phyloP scores from a whole-genome alignment of 2,329 filamentous ascomycete species.

The Aspergillus transmontanensis region DNA sequence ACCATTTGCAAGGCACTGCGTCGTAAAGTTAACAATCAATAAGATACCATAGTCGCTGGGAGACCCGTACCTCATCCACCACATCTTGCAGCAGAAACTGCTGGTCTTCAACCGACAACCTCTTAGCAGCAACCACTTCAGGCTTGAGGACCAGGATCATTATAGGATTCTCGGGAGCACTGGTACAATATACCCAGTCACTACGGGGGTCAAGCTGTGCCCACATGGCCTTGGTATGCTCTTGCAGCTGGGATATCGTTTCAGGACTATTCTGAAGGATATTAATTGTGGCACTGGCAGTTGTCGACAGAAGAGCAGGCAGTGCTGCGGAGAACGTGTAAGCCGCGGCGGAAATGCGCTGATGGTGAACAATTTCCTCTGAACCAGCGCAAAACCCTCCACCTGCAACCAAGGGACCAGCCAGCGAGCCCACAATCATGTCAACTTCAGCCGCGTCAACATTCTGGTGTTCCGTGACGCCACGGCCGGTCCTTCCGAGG shows the following conservation, averaged over 20 bases:
- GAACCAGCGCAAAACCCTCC: slow-evolving; percentile 95
- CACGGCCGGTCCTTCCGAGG: slow-evolving; percentile 85
- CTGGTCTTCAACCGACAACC: slow-evolving; percentile 73
- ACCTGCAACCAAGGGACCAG: slow-evolving; percentile 85
- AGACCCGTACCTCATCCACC: slow-evolving; percentile 81
- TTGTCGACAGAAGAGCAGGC: slow-evolving; percentile 92
- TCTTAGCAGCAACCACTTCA: slow-evolving; percentile 73
- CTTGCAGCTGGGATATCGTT: slow-evolving; percentile 74
- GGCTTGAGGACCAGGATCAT: slow-evolving; percentile 82
- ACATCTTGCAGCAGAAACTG: slow-evolving; percentile 83
- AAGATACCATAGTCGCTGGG: background rate
- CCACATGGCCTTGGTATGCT: slow-evolving; percentile 84
- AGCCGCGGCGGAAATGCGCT: slow-evolving; percentile 86
- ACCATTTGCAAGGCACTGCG: slow-evolving; percentile 77
- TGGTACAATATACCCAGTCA: slow-evolving; percentile 87
- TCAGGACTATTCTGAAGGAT: slow-evolving; percentile 86
- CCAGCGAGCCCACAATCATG: slow-evolving; percentile 93
- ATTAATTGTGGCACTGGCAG: slow-evolving; percentile 85
- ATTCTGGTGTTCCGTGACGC: slow-evolving; percentile 93
- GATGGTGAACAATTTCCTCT: slow-evolving; percentile 90
- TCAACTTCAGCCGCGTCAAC: slow-evolving; percentile 91
- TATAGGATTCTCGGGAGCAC: slow-evolving; percentile 80
- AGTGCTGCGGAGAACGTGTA: slow-evolving; percentile 97
- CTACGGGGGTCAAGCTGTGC: slow-evolving; percentile 88
- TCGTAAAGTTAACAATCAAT: background rate